Evolutionary conservation across 2,329 filamentous ascomycete genomes (phyloP).

Genomic region (Aspergillus melleus): DNA sequence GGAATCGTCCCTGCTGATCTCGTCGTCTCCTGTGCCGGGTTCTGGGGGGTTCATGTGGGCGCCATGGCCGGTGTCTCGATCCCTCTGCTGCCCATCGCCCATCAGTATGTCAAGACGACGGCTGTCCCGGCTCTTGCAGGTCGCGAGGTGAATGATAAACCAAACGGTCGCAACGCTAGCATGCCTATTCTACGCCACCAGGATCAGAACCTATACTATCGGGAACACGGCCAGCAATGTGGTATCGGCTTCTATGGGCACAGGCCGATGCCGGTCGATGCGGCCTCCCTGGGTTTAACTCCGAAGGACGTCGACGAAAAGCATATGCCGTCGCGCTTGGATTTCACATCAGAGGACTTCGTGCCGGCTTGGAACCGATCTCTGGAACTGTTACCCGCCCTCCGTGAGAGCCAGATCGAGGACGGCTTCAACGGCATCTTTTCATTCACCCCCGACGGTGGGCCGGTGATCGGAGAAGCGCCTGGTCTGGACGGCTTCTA

Average conservation of each 20-base stretch:
- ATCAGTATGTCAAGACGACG: conserved; percentile 65
- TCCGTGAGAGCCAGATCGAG: conserved; percentile 53
- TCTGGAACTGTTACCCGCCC: conserved; percentile 54
- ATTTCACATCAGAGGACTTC: conserved; percentile 62
- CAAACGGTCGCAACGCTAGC: conserved; percentile 49
- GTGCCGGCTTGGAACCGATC: conserved; percentile 60
- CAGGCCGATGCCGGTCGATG: conserved; percentile 60
- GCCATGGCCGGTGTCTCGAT: conserved; percentile 60
- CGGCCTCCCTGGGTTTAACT: conserved; percentile 55
- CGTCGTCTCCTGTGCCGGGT: conserved; percentile 63
- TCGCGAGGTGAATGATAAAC: conserved; percentile 38
- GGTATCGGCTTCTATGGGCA: conserved; percentile 67
- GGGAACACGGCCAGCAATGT: conserved; percentile 62
- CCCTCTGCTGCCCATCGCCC: conserved; percentile 61
- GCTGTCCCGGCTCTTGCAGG: conserved; percentile 48
- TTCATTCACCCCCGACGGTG: conserved; percentile 66
- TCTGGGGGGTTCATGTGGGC: conserved; percentile 67
- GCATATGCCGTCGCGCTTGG: conserved; percentile 63
- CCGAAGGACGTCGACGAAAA: conserved; percentile 56
- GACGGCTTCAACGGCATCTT: conserved; percentile 67
- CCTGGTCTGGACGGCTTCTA: conserved; percentile 62
- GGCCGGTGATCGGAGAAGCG: conserved; percentile 59
- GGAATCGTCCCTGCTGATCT: conserved; percentile 59
- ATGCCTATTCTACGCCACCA: conserved; percentile 64
- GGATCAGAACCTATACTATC: conserved; percentile 64